Percentiles rank a stretch among this genome's conserved stretches.
Conservation (phyloP, 768 basidiomycete species). For the Rubroboletus satanas region DNA sequence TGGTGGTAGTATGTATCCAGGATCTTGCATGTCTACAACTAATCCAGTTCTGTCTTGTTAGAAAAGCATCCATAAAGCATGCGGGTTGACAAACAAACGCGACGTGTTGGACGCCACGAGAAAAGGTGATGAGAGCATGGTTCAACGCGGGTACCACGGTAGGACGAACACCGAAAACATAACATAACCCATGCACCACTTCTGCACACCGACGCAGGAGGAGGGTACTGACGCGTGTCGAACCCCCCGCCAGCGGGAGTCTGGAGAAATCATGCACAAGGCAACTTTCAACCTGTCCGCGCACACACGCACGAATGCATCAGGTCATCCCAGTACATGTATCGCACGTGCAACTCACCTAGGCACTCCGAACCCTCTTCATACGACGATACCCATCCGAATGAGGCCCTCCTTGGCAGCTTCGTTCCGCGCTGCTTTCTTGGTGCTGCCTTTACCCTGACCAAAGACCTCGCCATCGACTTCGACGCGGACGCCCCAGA, state of each 20-base stretch:
- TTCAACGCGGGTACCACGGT: neutral
- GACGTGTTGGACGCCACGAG: neutral
- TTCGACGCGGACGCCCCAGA: constrained; percentile 66
- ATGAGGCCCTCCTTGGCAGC: constrained; percentile 72
- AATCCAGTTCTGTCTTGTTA: constrained; percentile 2
- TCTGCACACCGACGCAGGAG: constrained; percentile 64
- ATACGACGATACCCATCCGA: constrained; percentile 54
- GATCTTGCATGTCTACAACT: neutral
- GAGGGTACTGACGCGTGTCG: constrained; percentile 8
- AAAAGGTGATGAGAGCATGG: neutral
- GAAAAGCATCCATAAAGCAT: neutral
- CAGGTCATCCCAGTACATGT: neutral
- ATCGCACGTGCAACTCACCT: constrained; percentile 16
- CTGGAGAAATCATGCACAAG: constrained; percentile 54
- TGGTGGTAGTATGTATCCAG: neutral
- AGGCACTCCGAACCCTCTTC: constrained; percentile 4
- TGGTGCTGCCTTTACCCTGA: constrained; percentile 64
- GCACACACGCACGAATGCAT: neutral
- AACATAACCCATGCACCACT: constrained; percentile 40
- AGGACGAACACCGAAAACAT: neutral
- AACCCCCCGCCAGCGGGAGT: constrained; percentile 47
- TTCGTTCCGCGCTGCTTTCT: constrained; percentile 77
- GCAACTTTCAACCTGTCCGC: constrained; percentile 1
- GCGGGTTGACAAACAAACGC: neutral
- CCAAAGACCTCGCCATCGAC: constrained; percentile 61